phyloP scores from a whole-genome alignment of 208 protist genomes.

The Leishmania turanica region DNA sequence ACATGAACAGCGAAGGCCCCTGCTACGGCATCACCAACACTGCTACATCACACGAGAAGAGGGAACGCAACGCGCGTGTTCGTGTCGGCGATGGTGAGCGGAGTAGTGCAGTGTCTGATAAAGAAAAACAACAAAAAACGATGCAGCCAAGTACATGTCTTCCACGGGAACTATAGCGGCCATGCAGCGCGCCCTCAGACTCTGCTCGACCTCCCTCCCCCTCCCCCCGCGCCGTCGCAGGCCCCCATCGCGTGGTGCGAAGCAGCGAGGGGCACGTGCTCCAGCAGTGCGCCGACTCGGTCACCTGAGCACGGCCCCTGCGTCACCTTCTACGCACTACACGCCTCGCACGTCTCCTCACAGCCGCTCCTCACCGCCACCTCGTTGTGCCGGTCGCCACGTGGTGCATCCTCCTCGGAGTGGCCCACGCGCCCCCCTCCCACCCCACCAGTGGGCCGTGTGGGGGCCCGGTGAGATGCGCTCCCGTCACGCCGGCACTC shows the following conservation, averaged over 20 bases:
- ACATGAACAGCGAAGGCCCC: too few species aligned
- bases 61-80: too few species aligned
- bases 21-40: too few species aligned
- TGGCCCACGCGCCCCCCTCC: neutral
- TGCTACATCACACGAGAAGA: too few species aligned
- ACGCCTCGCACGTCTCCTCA: neutral
- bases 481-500: neutral
- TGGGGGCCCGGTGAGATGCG: neutral
- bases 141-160: neutral
- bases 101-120: neutral
- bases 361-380: too few species aligned
- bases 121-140: neutral
- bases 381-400: too few species aligned
- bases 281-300: neutral
- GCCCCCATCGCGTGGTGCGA: too few species aligned
- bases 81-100: too few species aligned
- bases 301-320: neutral
- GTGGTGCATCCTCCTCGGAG: neutral
- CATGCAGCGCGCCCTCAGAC: too few species aligned
- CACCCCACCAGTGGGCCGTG: neutral
- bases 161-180: rapidly evolving
- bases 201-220: neutral
- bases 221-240: neutral
- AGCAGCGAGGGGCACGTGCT: too few species aligned
- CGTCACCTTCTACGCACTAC: neutral